phyloP scores from a whole-genome alignment of 1,284 basidiomycete genomes.

The Chalciporus sp. region DNA sequence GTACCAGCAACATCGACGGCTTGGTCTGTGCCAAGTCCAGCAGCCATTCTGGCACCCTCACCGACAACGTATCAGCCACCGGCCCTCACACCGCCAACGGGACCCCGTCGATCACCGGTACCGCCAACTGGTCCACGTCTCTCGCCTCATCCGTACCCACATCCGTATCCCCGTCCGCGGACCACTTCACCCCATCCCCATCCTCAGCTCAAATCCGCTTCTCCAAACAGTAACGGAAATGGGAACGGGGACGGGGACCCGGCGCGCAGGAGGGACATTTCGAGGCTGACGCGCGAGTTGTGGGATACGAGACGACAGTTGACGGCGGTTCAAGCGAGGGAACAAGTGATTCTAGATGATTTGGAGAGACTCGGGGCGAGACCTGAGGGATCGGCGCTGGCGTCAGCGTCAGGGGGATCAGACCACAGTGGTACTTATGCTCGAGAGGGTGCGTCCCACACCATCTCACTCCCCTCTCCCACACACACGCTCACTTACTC shows the following conservation, averaged over 20 bases:
- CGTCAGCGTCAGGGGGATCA: neutral
- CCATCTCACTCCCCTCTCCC: neutral
- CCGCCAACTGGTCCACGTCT: neutral
- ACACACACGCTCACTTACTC: neutral
- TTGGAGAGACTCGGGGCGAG: slow-evolving; percentile 20
- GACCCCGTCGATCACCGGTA: neutral
- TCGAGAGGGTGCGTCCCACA: slow-evolving; percentile 16
- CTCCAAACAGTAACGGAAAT: neutral
- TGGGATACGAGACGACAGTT: slow-evolving; percentile 30
- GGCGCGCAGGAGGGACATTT: neutral
- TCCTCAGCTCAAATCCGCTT: neutral
- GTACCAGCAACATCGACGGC: no score
- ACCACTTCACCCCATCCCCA: neutral
- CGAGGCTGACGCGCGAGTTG: slow-evolving; percentile 21
- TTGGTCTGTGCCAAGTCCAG: no score
- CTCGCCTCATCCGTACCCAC: neutral
- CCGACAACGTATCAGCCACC: no score
- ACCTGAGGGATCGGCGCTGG: neutral
- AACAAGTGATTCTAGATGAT: slow-evolving; percentile 23
- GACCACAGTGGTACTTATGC: neutral
- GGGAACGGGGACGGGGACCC: neutral
- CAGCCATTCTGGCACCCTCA: no score
- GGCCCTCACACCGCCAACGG: no score
- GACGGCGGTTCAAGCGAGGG: slow-evolving; percentile 21
- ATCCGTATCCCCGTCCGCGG: neutral